Base-by-base conservation (phyloP, 2,329 filamentous ascomycete species). In the Ophiostoma quercus region DNA sequence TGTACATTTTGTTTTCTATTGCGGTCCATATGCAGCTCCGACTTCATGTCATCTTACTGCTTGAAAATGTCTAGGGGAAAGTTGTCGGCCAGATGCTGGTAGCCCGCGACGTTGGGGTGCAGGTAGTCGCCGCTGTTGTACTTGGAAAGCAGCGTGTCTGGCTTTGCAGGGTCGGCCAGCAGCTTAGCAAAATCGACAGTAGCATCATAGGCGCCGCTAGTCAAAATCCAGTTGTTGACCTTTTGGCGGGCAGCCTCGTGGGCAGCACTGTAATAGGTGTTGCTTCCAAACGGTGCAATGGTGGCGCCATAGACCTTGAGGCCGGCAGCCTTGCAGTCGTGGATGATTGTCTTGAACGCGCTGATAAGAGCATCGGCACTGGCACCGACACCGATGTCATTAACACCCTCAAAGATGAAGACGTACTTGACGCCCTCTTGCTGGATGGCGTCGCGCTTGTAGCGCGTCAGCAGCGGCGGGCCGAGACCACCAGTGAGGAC, bases 301-400 rank as follows among this genome's bases (percentile, higher is more conserved):
- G 89, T 91, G 0, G 85, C 87, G 0, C 81, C 88, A 74, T 90
- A 87, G 8, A 88, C 80, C 0, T 83, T 82, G 34, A 89, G 82
- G 0, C 84, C 84, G 2, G 81, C 80, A 0, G 82, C 79, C 74
- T 86, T 85, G 22, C 87, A 80, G 16, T 87, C 81, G 1, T 79
- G 78, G 2, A 82, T 81, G 41, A 90, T 87, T 73, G 88, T 85
- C 70, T 80, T 77, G 75, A 85, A 90, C 0, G 86, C 85, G n/a
- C 80, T 79, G 47, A 86, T 84, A 2, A 91, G 78, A 2, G 78
- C 74, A 68, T 83, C 81, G 29, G 84, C 83, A 0, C 82, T 74
- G 1, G 78, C 78, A 0, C 81, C 83, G 1, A 77, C 79, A 3
- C 88, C 88, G 70, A 91, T 90, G 74, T 91, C 88, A 74, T 90